Conservation (phyloP, 257 asterid genomes). For the Catharanthus roseus region DNA sequence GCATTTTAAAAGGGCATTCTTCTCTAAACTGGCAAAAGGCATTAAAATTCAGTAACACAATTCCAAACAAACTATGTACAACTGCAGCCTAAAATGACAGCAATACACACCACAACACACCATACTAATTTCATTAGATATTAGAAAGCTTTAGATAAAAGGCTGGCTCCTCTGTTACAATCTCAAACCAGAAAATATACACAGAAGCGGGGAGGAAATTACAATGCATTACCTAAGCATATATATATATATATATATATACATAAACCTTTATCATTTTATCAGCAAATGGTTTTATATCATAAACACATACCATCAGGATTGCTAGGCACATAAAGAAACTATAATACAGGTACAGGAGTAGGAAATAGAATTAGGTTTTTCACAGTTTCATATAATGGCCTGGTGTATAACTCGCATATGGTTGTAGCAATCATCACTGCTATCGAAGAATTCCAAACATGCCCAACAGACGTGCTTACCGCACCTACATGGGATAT, state of each 20-base stretch:
- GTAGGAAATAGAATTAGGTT: background rate
- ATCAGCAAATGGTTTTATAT: background rate
- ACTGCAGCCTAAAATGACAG: too few relatives aligned
- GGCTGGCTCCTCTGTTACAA: background rate
- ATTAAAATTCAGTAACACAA: too few relatives aligned
- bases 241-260: constrained; percentile 7
- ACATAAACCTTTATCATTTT: background rate
- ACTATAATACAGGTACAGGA: background rate
- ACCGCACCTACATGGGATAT: constrained; percentile 76
- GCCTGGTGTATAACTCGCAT: constrained; percentile 55
- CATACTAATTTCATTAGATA: background rate
- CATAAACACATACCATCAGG: background rate
- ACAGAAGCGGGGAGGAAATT: background rate
- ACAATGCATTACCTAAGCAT: background rate
- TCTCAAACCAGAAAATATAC: background rate
- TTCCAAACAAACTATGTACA: too few relatives aligned
- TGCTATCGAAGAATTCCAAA: constrained; percentile 39
- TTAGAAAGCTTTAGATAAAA: background rate
- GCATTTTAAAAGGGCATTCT: too few relatives aligned
- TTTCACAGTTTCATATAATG: constrained; percentile 21
- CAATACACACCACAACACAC: background rate
- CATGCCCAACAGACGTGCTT: constrained; percentile 86
- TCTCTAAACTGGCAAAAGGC: too few relatives aligned
- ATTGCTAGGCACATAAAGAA: background rate
- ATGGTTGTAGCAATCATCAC: constrained; percentile 67